Base-by-base conservation (phyloP, 2,329 filamentous ascomycete species). In the Penicillium italicum region DNA sequence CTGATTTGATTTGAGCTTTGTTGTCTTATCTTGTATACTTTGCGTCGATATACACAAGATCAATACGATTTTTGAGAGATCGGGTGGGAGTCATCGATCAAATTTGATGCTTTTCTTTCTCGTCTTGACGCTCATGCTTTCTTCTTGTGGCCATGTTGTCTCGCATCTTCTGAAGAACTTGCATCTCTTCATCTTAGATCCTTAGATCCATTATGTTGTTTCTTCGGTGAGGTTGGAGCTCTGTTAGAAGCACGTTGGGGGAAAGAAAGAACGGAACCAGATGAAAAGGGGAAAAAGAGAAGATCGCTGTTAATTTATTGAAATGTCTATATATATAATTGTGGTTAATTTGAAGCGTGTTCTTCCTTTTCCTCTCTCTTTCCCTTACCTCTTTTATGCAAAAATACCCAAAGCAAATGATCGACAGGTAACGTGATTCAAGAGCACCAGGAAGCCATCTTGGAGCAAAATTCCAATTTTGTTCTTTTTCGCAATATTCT, bases 321-420 rank as follows among this genome's bases (percentile, higher is more conserved):
- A 46, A 37, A 51, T 50, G 53, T 58, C 41, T 26, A 22, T 46
- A 28, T 41, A 55, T 45, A 40, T 53, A 26, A 50, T 51, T 51
- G 42, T 44, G 34, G 7, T 33, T 42, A 41, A 55, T 55, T 34
- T 55, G 34, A 46, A 55, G 48, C 34, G 41, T 55, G 22, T 41
- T 55, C 41, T 30, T 52, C 24, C 24, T 37, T 40, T 24, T 28
- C 14, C 3, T 33, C 14, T 33, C 20, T 38, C n/a, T 28, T 2
- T 31, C 9, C 10, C 11, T 40, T 44, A 5, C n/a, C 12, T 44
- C 20, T 45, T 34, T 3, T 5, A 26, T 53, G 26, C 1, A 44
- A 22, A 16, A 10, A 26, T 28, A 2, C 8, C 4, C 4, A 0
- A 1, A 20, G 5, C 20, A 22, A 44, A 37, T 22, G 31, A 28